Evolutionary conservation across 2,329 filamentous ascomycete species (phyloP).

Genomic region (Pezizomycotina sp.): DNA sequence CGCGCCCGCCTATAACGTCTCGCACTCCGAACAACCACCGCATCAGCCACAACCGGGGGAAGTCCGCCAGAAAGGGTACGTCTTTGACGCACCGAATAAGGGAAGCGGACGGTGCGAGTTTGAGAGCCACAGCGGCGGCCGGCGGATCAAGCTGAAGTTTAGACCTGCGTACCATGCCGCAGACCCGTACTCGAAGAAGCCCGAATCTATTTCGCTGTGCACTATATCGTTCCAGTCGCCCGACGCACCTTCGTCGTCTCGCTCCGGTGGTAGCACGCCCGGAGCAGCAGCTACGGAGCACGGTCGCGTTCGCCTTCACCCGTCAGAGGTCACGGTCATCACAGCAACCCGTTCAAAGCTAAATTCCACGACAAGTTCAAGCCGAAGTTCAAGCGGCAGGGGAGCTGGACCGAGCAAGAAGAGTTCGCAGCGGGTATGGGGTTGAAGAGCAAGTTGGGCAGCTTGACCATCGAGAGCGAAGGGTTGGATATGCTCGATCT

Average conservation of each 20-base stretch:
- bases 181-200: no score
- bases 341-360: constrained; percentile 6
- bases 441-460: constrained; percentile 70
- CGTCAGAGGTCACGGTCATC: neutral
- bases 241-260: no score
- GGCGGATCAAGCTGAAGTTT: constrained; percentile 13
- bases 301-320: no score
- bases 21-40: no score
- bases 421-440: constrained; percentile 13
- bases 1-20: neutral
- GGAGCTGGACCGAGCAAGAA: constrained; percentile 13
- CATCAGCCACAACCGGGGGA: no score
- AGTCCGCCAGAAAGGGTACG: no score
- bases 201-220: no score
- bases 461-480: constrained; percentile 75
- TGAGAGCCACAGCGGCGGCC: constrained; percentile 13
- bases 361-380: constrained; percentile 18
- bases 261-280: no score
- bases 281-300: no score
- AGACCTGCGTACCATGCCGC: no score
- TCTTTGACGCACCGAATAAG: constrained; percentile 10
- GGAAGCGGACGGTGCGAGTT: constrained; percentile 15
- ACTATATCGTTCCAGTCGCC: constrained; percentile 15
- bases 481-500: constrained; percentile 93
- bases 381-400: constrained; percentile 11